Percentiles rank a stretch among this genome's conserved stretches.
Conservation (phyloP, 1,284 basidiomycete genomes). For the Pyrrhoderma lamaoense region DNA sequence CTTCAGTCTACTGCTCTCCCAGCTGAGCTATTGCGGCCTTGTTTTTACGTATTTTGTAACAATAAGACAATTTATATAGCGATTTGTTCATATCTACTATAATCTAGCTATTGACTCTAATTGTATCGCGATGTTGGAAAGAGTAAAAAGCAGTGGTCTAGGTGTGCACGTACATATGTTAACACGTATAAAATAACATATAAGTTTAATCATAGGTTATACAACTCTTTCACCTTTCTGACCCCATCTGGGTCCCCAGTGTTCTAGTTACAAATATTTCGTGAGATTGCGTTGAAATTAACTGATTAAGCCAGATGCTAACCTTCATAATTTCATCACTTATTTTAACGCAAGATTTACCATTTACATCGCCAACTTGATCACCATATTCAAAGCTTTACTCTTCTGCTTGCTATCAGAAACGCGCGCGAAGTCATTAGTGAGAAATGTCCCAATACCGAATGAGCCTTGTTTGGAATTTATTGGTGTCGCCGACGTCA, state of each 20-base stretch:
- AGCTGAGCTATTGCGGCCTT: slow-evolving; percentile 14
- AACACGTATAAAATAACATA: no score
- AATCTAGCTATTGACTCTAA: no score
- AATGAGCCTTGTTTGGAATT: slow-evolving; percentile 58
- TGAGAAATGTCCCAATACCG: slow-evolving; percentile 87
- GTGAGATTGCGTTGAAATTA: background rate
- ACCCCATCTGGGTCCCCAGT: slow-evolving; percentile 29
- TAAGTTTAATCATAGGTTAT: slow-evolving; percentile 20
- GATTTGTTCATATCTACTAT: no score
- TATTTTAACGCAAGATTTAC: slow-evolving; percentile 79
- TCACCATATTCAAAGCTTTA: slow-evolving; percentile 87
- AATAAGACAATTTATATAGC: no score
- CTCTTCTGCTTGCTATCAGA: slow-evolving; percentile 54
- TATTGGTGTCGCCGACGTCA: background rate
- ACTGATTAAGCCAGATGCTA: slow-evolving; percentile 5
- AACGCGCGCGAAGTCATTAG: slow-evolving; percentile 73
- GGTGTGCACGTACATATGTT: no score
- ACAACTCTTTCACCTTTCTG: slow-evolving; percentile 25
- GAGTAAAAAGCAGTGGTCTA: no score
- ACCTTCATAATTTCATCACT: slow-evolving; percentile 89
- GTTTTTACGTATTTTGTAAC: no score
- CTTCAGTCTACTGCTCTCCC: slow-evolving; percentile 17
- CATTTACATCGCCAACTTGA: slow-evolving; percentile 79
- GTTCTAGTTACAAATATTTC: slow-evolving; percentile 22
- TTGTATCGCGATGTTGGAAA: no score